These are phyloP conservation scores for Sporisorium graminicola DNA, from an alignment of 1,284 basidiomycete genomes.

Conservation along the genomic window DNA sequence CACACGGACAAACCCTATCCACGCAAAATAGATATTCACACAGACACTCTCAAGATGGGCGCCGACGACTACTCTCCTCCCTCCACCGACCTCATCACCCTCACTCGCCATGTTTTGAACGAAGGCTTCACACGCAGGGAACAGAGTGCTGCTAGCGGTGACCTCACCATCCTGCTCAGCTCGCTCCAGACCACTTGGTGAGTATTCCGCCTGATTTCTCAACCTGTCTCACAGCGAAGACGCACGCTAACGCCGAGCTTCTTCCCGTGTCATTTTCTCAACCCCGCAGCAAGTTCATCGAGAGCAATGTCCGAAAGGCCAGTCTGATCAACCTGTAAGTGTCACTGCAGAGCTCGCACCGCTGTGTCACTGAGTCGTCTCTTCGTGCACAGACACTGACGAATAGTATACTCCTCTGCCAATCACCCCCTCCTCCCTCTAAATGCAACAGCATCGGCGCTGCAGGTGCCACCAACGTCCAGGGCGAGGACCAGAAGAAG, in stretches of 20 bases:
- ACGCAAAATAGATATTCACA: constrained; percentile 4
- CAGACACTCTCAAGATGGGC: constrained; percentile 33
- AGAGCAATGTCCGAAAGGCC: constrained; percentile 96
- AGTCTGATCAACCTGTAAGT: constrained; percentile 95
- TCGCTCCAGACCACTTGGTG: constrained; percentile 85
- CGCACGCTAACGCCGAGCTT: not conserved
- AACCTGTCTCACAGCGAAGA: fast-evolving
- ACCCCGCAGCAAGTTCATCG: constrained; percentile 80
- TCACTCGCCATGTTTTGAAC: constrained; percentile 67
- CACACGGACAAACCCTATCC: not conserved
- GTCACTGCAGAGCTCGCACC: no score
- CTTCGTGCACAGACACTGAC: not conserved
- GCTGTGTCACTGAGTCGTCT: not conserved
- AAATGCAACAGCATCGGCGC: constrained; percentile 80
- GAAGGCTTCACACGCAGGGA: constrained; percentile 57
- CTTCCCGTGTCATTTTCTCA: no score
- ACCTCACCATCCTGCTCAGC: constrained; percentile 91
- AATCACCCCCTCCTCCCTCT: not conserved
- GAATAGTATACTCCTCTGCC: not conserved
- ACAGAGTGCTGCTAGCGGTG: constrained; percentile 74
- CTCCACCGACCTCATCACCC: constrained; percentile 67
- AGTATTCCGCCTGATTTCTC: not conserved
- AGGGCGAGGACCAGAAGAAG: constrained; percentile 99
- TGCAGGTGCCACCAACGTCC: constrained; percentile 94
- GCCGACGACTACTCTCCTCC: constrained; percentile 59